These are phyloP conservation scores for Rubroshorea leprosula DNA, from an alignment of 345 rosid genomes.

Conservation along the genomic window DNA sequence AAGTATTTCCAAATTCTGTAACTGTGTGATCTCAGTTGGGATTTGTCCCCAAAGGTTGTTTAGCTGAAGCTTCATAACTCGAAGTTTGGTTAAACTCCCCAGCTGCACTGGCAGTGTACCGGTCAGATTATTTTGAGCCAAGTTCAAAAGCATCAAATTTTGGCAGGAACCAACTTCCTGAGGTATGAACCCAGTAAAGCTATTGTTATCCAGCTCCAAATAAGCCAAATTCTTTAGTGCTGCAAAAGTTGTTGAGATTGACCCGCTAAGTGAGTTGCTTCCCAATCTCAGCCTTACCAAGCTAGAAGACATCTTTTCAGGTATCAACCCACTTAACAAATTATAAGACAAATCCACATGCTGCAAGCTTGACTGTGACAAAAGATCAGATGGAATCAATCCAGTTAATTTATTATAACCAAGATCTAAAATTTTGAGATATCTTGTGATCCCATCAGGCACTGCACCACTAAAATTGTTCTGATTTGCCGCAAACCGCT, in stretches of 20 bases:
- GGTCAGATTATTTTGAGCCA: constrained; percentile 44
- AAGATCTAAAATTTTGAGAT: constrained; percentile 44
- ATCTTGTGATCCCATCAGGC: constrained; percentile 44
- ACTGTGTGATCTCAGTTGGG: constrained; percentile 28
- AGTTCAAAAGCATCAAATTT: constrained; percentile 47
- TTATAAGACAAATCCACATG: constrained; percentile 58
- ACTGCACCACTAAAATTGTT: constrained; percentile 43
- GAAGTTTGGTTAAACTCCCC: constrained; percentile 36
- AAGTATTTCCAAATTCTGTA: constrained; percentile 29
- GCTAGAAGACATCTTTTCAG: constrained; percentile 32
- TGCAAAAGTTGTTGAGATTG: constrained; percentile 26
- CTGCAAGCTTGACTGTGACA: constrained; percentile 28
- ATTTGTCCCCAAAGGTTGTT: constrained; percentile 54
- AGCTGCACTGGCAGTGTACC: constrained; percentile 41
- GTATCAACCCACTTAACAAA: constrained; percentile 36
- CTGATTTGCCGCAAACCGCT: constrained; percentile 55
- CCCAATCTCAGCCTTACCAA: constrained; percentile 70
- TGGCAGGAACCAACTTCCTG: constrained; percentile 31
- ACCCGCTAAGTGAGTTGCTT: constrained; percentile 39
- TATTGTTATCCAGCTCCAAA: constrained; percentile 67
- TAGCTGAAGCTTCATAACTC: constrained; percentile 50
- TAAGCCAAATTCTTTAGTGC: constrained; percentile 33
- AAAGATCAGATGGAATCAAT: constrained; percentile 39
- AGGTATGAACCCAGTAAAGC: constrained; percentile 44
- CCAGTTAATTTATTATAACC: constrained; percentile 51